A percentile compares a stretch with the other conserved stretches of the same genome.
Conservation (phyloP, 75 land plant species). For the Pinus tabuliformis region DNA sequence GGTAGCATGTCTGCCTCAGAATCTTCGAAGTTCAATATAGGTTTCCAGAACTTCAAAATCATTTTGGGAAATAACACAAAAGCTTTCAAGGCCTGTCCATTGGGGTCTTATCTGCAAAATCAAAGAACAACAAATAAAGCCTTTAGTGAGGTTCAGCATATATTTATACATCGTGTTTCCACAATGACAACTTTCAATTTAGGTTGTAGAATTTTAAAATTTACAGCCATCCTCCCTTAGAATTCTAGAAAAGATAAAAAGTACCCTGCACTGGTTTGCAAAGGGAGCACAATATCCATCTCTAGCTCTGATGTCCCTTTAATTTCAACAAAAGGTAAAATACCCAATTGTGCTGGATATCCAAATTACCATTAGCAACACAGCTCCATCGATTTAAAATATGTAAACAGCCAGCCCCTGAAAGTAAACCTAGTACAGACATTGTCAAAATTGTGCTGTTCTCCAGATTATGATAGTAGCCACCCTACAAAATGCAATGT, state of each 20-base stretch:
- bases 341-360: constrained; percentile 1
- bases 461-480: constrained; percentile 26
- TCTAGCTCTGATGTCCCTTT: constrained; percentile 3
- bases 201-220: neutral
- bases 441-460: constrained; percentile 49
- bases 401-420: constrained; percentile 45
- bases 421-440: constrained; percentile 42
- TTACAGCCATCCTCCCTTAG: neutral
- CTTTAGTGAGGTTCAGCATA: neutral
- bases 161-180: neutral
- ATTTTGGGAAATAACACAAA: neutral
- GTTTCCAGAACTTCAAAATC: too few species aligned
- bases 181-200: constrained; percentile 4
- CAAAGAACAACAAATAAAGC: neutral
- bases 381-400: constrained; percentile 40
- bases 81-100: constrained; percentile 5
- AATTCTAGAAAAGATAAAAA: neutral
- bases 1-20: too few species aligned
- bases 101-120: constrained; percentile 6
- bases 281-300: neutral
- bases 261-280: neutral
- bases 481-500: constrained; percentile 37
- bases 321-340: constrained; percentile 7
- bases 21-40: too few species aligned
- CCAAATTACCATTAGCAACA: constrained; percentile 11